Evolutionary conservation across 2,329 filamentous ascomycete species (phyloP), one percentile per base, ranked within the genome.

Genomic region (Falciphora oryzae): DNA sequence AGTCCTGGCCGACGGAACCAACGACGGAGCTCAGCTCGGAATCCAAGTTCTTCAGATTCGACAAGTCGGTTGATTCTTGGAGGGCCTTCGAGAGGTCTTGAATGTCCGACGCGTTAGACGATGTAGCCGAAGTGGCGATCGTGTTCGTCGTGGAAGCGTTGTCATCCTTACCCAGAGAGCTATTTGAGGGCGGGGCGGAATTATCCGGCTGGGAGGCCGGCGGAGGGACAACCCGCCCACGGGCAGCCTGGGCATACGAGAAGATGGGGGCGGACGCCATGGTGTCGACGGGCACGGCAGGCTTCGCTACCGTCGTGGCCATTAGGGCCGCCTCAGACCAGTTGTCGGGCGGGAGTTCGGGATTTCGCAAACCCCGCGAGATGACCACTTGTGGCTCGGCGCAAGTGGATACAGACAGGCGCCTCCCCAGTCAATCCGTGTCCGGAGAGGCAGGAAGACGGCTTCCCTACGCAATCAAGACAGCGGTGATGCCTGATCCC

Each of bases 171-270:
- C 68, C 72, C 32, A 74, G 73, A 28, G 70, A 73, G 64, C 72
- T 74, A 35, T 70, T 70, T 25, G 72, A 72, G 65, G 73, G 73
- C 32, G 72, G 75, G 68, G 71, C 71, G 64, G 74, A 67, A 68
- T 67, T 73, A 58, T 67, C 72, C 66, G 70, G 70, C 66, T 68
- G 71, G 66, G 66, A 67, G 69, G 79, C 76, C 62, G 80, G 75
- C 63, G 79, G 73, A 65, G 78, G 72, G 16, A 44, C 57, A 65
- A 85, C 79, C 71, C 89, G 85, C 73, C 93, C 92, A 77, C 95
- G 95, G 66, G 94, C 94, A 74, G 94, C 94, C 83, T 97, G 93
- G 72, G 94, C 94, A 78, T 98, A 98, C 66, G 94, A 97, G 75
- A 97, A 97, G 44, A 86, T 81, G 67, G 86, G 81, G 68, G 85